Base-by-base conservation (phyloP, 345 rosid genomes). In the Ailanthus altissimus region DNA sequence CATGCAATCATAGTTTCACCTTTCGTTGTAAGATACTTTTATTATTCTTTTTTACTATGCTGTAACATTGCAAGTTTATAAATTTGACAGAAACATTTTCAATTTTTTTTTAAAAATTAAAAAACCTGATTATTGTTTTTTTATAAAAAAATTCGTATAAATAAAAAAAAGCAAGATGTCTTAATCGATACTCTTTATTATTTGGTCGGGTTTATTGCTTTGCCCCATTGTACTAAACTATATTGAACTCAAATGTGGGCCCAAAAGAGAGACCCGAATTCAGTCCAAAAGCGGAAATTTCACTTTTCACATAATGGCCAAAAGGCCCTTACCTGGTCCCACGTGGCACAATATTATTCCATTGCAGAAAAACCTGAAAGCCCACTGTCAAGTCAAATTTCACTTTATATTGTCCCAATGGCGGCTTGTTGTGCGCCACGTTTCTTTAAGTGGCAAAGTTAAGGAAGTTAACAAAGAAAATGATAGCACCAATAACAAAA, bases 381-480 rank as follows among this genome's bases (percentile, higher is more conserved):
- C 0, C 13, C 13, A 11, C 7, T 11, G 0, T 21, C 1, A 15
- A 76, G 67, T 77, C 81, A 77, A 68, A 73, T 40, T 51, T 75
- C 9, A 80, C 25, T 21, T 56, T 63, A 4, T 40, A 12, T 25
- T 32, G 4, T 15, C n/a, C 18, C 25, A 50, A 78, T 42, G 63
- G 60, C 72, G 77, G 75, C 75, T 75, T n/a, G 32, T 25, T 67
- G 38, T 36, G 43, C 73, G 67, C 79, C 84, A 81, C 84, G 78
- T 84, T 79, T 75, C 76, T 23, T 67, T 45, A 56, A 64, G 61
- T 64, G 21, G 70, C 12, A 62, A 50, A 57, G 57, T 18, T 51
- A 6, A 21, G 43, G 51, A 49, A 58, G 73, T 57, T 25, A 36
- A 57, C 42, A 36, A 23, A 32, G 62, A 53, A 49, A 78, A 40